Evolutionary conservation across 2,329 filamentous ascomycete species (phyloP), one percentile per base, ranked within the genome.

Genomic region (Claviceps fusiformis): DNA sequence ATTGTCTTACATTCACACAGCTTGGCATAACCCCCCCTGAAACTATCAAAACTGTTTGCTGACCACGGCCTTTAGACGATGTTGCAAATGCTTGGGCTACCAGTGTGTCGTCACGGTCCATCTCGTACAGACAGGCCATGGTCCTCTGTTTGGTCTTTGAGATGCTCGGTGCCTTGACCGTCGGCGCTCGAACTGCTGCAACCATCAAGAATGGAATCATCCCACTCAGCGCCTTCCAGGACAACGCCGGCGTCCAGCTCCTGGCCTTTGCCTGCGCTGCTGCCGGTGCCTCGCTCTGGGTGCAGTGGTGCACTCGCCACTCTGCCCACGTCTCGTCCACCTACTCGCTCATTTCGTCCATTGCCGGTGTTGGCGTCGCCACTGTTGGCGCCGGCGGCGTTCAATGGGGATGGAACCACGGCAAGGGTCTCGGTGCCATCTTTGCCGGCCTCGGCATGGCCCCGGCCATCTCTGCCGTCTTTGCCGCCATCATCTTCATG

Each of bases 41-140:
- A 5, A 33, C 31, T 5, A 8, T 4, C 31, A 33, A 33, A 41
- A n/a, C n/a, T n/a, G n/a, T n/a, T n/a, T n/a, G 55, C 57, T 63
- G 24, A 61, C 13, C 57, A 31, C 24, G 52, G 33, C 24, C 29
- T 8, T 13, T 10, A 85, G 82, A 90, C 70, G 87, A 91, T 85
- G 87, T 91, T 56, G 87, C 87, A 65, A 92, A 92, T 71, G 75
- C 86, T 52, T 91, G 85, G 84, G 87, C 87, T 8, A 91, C 87
- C 62, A 85, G 81, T 48, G 59, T 91, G 56, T 58, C 55, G 11
- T 58, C 57, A n/a, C 44, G 57, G 27, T 88, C 86, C 58, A 74
- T 87, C 62, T 73, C 80, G 1, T 85, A 86, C 70, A 69, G 80
- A 61, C 81, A 85, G 70, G 85, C 82, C 59, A 85, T 85, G 81